Evolutionary conservation across 306 rosid species (phyloP), one percentile per base, ranked within the genome.

Genomic region (Ochetophila trinervis): DNA sequence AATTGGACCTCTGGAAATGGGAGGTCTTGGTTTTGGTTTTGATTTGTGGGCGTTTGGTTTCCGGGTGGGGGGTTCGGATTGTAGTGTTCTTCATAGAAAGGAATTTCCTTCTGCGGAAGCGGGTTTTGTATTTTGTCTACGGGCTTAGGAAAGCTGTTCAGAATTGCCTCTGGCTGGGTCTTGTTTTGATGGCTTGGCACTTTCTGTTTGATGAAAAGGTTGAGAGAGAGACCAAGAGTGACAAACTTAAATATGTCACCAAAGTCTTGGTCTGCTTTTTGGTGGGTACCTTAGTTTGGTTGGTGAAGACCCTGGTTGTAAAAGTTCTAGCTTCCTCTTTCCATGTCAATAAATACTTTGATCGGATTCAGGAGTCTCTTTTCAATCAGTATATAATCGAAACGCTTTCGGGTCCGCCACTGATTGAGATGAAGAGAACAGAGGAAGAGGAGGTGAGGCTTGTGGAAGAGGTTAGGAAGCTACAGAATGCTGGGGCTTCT

Each of bases 241-340:
- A 42, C 5, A 35, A 62, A 14, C 83, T 83, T 4, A 56, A 47
- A 12, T 71, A 84, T 65, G 76, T 88, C 21, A 86, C 85, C 2
- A 91, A 82, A 74, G 58, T 83, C 5, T 61, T 91, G 67, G 71
- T 91, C 1, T 91, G 96, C 70, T 79, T 91, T 22, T 77, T 88
- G 74, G 67, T 84, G 49, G 88, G 89, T 21, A 87, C 89, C 37
- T 24, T 91, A 76, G 61, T 86, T 1, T 91, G 97, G 97, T 74
- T 91, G 59, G 73, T 83, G 49, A 91, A 91, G 72, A 85, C 97
- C 20, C 77, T 91, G 19, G 12, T 76, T 59, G 96, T 91, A 10
- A 91, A 91, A 80, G 91, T 88, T 13, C 50, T 91, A 14, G 97
- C 97, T 27, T 91, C 96, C 7, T 84, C 91, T 13, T 91, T 88